These are phyloP conservation scores for Neurospora sp. DNA, from an alignment of 495 filamentous ascomycete species.

Conservation along the genomic window DNA sequence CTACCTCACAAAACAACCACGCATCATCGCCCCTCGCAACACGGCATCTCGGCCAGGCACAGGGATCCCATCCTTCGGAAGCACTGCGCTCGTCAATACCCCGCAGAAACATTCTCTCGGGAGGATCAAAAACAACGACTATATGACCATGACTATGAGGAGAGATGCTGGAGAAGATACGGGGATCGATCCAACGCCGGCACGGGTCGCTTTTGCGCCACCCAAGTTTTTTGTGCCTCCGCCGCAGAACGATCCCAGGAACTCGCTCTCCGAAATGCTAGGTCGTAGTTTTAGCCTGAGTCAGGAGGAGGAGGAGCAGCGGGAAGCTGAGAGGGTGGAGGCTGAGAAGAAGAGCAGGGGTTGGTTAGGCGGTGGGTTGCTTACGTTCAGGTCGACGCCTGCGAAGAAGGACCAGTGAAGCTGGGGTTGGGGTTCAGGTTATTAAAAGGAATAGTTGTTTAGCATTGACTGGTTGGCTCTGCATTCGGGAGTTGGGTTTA, in stretches of 20 bases:
- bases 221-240: slow-evolving; percentile 11
- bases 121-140: not conserved
- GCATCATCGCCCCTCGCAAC: not conserved
- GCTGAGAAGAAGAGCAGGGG: not conserved
- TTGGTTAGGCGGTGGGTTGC: not conserved
- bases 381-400: not conserved
- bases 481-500: not conserved
- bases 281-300: slow-evolving; percentile 7
- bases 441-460: not conserved
- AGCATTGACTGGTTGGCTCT: not conserved
- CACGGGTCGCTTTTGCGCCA: slow-evolving; percentile 6
- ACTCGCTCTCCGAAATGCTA: slow-evolving; percentile 12
- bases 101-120: not conserved
- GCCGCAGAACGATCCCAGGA: slow-evolving; percentile 10
- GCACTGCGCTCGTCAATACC: not conserved
- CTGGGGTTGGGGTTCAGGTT: not conserved
- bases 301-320: slow-evolving; percentile 1
- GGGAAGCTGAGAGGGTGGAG: not conserved
- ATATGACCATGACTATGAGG: not conserved
- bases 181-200: not conserved
- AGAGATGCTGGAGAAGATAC: not conserved
- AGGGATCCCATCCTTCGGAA: not conserved
- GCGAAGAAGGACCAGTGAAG: not conserved
- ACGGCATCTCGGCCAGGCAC: not conserved
- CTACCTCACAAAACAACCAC: slow-evolving; percentile 39